Percentiles rank a stretch among this genome's conserved stretches.
phyloP scores from a whole-genome alignment of 192 early-diverging fungal genomes.

The Coemansia aciculifera region DNA sequence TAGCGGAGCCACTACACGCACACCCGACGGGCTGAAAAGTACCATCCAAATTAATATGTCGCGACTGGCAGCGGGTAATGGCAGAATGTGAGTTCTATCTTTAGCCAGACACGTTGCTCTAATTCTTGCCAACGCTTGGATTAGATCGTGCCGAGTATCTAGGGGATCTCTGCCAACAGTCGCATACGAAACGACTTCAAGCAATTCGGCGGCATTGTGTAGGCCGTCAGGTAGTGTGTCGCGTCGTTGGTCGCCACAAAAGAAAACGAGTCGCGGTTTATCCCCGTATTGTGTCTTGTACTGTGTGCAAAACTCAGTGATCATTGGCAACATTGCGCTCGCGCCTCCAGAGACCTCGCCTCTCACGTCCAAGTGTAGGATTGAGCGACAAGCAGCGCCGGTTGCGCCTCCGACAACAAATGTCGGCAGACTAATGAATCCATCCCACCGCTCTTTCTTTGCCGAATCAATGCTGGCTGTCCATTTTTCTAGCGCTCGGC shows the following conservation, averaged over 20 bases:
- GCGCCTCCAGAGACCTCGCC: constrained; percentile 34
- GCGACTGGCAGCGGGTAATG: background rate
- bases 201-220: constrained; percentile 23
- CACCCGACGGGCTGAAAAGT: constrained; percentile 51
- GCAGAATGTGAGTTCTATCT: background rate
- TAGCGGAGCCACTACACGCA: constrained; percentile 34
- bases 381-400: constrained; percentile 11
- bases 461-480: background rate
- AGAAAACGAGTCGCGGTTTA: constrained; percentile 27
- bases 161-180: constrained; percentile 18
- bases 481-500: constrained; percentile 20
- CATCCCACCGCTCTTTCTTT: constrained; percentile 8
- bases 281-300: background rate
- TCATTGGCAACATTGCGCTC: constrained; percentile 22
- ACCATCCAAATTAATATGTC: constrained; percentile 33
- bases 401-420: constrained; percentile 51
- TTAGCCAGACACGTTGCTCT: background rate
- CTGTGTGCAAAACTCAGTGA: constrained; percentile 23
- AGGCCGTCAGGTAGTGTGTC: constrained; percentile 40
- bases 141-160: constrained; percentile 14
- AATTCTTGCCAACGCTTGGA: constrained; percentile 12
- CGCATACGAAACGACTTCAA: constrained; percentile 27
- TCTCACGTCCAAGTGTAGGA: constrained; percentile 20
- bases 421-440: constrained; percentile 22
- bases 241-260: constrained; percentile 45